Percentiles rank a stretch among this genome's conserved stretches.
phyloP scores from a whole-genome alignment of 208 protist species.

The Trypanosoma brucei region DNA sequence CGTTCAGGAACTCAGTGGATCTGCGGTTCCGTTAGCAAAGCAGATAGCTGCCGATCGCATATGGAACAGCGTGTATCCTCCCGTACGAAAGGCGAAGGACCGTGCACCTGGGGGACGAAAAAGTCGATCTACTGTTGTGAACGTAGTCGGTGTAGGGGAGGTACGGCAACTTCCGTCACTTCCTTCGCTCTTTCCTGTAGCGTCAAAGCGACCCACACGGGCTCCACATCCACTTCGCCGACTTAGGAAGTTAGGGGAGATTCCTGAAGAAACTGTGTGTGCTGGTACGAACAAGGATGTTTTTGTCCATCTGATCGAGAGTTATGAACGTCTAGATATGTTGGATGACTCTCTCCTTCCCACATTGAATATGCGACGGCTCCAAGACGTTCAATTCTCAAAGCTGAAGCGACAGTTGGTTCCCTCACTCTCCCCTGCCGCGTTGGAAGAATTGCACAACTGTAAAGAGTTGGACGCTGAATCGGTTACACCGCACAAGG shows the following conservation, averaged over 20 bases:
- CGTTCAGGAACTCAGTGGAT: conserved; percentile 36
- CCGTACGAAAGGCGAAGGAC: conserved; percentile 19
- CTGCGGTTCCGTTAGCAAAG: conserved; percentile 69
- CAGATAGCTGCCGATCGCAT: conserved; percentile 56
- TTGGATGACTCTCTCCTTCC: conserved; percentile 22
- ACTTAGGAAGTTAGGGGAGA: conserved; percentile 18
- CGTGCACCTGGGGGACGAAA: conserved; percentile 15
- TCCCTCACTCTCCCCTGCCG: conserved; percentile 10
- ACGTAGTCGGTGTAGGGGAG: conserved; percentile 21
- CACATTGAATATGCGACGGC: conserved; percentile 13
- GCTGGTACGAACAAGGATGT: conserved; percentile 43
- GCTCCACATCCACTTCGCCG: conserved; percentile 42
- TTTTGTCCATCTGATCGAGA: conserved; percentile 38
- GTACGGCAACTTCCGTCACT: conserved; percentile 35
- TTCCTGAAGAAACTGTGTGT: conserved; percentile 38
- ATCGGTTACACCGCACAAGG: too few species aligned
- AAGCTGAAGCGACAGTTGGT: conserved; percentile 18
- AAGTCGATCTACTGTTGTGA: conserved; percentile 8
- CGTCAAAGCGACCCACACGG: conserved; percentile 19
- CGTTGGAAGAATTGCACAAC: background rate
- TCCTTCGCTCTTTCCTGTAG: conserved; percentile 29
- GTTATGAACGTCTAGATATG: conserved; percentile 35
- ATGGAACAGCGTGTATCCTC: conserved; percentile 32
- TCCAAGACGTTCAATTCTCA: conserved; percentile 20
- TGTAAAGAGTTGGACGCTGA: too few species aligned